Evolutionary conservation across 1,139 yeast species (phyloP), one percentile per base, ranked within the genome.

Genomic region (Kazachstania sp.): DNA sequence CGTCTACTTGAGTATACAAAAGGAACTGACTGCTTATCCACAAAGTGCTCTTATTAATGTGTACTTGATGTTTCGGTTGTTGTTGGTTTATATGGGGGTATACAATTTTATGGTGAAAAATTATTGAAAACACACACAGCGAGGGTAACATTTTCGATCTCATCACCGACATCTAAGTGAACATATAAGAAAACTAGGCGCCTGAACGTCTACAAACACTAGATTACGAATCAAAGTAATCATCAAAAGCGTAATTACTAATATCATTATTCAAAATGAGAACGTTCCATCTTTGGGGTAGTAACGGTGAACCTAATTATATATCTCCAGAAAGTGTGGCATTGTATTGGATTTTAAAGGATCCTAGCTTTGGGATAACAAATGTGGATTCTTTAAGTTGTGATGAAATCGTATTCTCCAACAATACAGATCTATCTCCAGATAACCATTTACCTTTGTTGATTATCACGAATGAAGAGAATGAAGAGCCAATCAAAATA

Each of bases 361-460:
- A 32, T 5, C 2, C 15, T 15, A 20, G 19, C 23, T 20, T 8
- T 19, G 30, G 20, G 13, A n/a, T 37, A 13, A 11, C 29, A 9
- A 37, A 16, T 6, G 49, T 51, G 23, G 39, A 46, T n/a, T 34
- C 50, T 15, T 19, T 34, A 8, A 40, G 29, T n/a, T 40, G 45
- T 18, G 35, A 42, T 11, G 58, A 56, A 29, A 35, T 63, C 2
- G 64, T 61, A 23, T 61, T 55, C 38, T 58, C 65, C 1, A 63
- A 63, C 43, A 63, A 63, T 40, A 75, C 82, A n/a, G 75, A 77
- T 54, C 51, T 79, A 16, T 75, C 87, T 1, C 69, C 70, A 13
- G 69, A 70, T 12, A 75, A 75, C 3, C 69, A 68, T 44, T 66
- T 86, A 32, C 95, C 95, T 0, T 70, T 78, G 3, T 65, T 85